A percentile compares a stretch with the other conserved stretches of the same genome.
phyloP scores from a whole-genome alignment of 2,329 filamentous ascomycete genomes.

The Fusarium bulbicola region DNA sequence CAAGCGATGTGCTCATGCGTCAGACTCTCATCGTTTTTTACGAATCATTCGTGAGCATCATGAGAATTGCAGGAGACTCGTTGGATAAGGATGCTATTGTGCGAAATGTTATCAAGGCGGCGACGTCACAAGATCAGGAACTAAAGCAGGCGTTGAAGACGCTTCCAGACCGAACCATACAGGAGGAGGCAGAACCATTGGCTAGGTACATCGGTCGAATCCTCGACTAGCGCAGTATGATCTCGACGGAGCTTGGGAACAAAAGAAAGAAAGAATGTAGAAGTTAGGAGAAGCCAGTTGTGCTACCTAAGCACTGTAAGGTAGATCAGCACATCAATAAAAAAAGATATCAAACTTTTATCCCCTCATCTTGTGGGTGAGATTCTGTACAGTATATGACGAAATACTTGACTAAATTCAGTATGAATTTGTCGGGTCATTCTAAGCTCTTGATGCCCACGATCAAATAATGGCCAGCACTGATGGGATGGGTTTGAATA shows the following conservation, averaged over 20 bases:
- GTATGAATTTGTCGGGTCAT: background rate
- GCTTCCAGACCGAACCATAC: constrained; percentile 59
- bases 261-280: background rate
- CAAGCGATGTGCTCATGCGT: constrained; percentile 59
- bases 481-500: constrained; percentile 19
- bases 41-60: constrained; percentile 59
- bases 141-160: constrained; percentile 51
- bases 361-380: background rate
- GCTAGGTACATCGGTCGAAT: constrained; percentile 56
- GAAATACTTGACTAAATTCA: background rate
- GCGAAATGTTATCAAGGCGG: constrained; percentile 53
- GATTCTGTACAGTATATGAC: background rate
- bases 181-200: constrained; percentile 61
- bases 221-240: constrained; percentile 31
- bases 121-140: constrained; percentile 50
- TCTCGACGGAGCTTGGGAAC: background rate
- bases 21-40: constrained; percentile 63
- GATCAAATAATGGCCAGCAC: background rate
- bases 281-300: background rate
- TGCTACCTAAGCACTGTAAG: background rate
- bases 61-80: constrained; percentile 53
- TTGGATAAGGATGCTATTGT: constrained; percentile 49
- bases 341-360: no score
- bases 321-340: background rate
- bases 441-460: background rate